Conservation (phyloP, 2,329 filamentous ascomycete species). For the Zalaria obscura region DNA sequence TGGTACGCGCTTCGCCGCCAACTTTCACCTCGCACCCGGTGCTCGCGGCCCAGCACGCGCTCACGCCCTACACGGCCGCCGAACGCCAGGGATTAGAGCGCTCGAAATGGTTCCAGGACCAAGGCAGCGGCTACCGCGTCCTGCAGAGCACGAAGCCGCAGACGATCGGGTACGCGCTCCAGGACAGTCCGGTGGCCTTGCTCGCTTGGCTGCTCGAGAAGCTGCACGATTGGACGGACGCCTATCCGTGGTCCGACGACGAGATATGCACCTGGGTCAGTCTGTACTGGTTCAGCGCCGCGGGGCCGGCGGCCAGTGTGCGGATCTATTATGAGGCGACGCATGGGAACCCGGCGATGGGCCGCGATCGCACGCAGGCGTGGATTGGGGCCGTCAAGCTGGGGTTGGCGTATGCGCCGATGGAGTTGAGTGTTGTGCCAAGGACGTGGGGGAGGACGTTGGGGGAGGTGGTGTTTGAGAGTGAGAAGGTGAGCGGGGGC, state of each 20-base stretch:
- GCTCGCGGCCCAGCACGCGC: slow-evolving; percentile 40
- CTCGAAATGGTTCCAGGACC: slow-evolving; percentile 39
- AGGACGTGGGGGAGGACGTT: slow-evolving; percentile 43
- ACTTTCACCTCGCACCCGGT: slow-evolving; percentile 38
- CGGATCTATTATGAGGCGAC: slow-evolving; percentile 59
- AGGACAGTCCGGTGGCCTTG: slow-evolving; percentile 55
- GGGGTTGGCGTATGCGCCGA: slow-evolving; percentile 42
- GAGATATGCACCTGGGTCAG: slow-evolving; percentile 63
- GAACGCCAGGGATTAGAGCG: slow-evolving; percentile 41
- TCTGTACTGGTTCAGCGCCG: slow-evolving; percentile 57
- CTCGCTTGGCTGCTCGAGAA: slow-evolving; percentile 76
- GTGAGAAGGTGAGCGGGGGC: slow-evolving; percentile 33
- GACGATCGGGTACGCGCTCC: slow-evolving; percentile 54
- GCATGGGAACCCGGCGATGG: slow-evolving; percentile 23
- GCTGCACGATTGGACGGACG: slow-evolving; percentile 60
- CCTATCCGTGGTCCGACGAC: slow-evolving; percentile 59
- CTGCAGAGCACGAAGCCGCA: slow-evolving; percentile 55
- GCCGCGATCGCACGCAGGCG: slow-evolving; percentile 20
- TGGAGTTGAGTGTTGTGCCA: slow-evolving; percentile 41
- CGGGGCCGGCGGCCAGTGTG: slow-evolving; percentile 52
- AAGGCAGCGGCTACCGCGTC: slow-evolving; percentile 45
- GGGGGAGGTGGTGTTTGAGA: slow-evolving; percentile 44
- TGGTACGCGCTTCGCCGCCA: slow-evolving; percentile 37
- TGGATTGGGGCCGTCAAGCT: slow-evolving; percentile 35
- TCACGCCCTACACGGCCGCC: slow-evolving; percentile 37